Evolutionary conservation across 352 stramenopile species (phyloP).

Genomic region (Phytophthora uliginosa): DNA sequence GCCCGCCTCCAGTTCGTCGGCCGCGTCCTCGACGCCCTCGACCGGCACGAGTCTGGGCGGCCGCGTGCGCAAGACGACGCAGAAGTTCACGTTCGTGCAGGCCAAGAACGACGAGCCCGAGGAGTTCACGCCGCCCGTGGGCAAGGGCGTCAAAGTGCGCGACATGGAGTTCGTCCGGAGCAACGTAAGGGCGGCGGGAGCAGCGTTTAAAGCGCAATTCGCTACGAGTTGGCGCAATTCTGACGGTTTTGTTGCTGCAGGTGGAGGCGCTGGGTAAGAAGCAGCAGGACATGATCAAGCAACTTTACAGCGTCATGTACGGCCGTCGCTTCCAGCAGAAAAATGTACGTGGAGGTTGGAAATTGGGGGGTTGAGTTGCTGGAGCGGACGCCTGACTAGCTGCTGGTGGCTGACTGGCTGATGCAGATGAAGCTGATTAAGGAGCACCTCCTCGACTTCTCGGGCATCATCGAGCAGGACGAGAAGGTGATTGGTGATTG

Average conservation of each 20-base stretch:
- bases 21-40: conserved; percentile 12
- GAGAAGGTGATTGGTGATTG: conserved; percentile 53
- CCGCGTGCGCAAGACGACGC: conserved; percentile 70
- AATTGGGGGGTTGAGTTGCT: too few relatives aligned
- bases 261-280: conserved; percentile 79
- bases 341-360: conserved; percentile 55
- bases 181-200: conserved; percentile 40
- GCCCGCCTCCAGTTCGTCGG: conserved; percentile 19
- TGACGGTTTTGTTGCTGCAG: conserved; percentile 30
- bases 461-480: conserved; percentile 67
- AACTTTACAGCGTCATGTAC: conserved; percentile 88
- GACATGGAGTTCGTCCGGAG: conserved; percentile 69
- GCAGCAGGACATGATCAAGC: conserved; percentile 75
- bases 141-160: conserved; percentile 63
- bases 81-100: conserved; percentile 73
- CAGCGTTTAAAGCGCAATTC: neutral
- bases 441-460: conserved; percentile 86
- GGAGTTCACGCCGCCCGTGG: conserved; percentile 69
- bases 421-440: conserved; percentile 82
- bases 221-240: neutral
- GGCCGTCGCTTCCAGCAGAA: conserved; percentile 81
- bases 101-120: conserved; percentile 62
- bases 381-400: neutral
- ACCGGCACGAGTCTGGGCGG: conserved; percentile 46
- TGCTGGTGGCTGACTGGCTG: neutral